Conservation (phyloP, 2,329 filamentous ascomycete species). For the Paracoccidioides lutzii region DNA sequence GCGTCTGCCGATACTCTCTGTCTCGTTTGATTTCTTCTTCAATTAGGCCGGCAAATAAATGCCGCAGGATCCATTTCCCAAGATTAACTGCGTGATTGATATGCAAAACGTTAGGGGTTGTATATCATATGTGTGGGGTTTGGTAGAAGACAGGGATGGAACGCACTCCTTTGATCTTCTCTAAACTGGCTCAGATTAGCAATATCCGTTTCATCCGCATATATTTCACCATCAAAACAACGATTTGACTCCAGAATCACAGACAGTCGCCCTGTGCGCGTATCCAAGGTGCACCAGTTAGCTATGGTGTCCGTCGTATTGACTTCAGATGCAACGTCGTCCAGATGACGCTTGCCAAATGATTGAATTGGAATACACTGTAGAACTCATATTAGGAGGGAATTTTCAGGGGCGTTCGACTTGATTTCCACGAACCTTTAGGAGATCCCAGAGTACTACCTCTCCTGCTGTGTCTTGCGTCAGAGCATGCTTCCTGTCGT, state of each 20-base stretch:
- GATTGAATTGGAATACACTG: constrained; percentile 76
- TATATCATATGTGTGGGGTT: background rate
- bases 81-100: constrained; percentile 56
- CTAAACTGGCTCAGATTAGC: constrained; percentile 66
- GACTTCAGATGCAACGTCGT: constrained; percentile 76
- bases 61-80: constrained; percentile 89
- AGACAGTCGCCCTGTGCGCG: constrained; percentile 79
- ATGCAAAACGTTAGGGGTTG: background rate
- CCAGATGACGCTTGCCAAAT: constrained; percentile 89
- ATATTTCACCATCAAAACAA: constrained; percentile 95
- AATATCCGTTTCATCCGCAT: constrained; percentile 74
- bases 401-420: background rate
- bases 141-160: background rate
- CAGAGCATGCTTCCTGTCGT: constrained; percentile 76
- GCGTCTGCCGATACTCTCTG: constrained; percentile 53
- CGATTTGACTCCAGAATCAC: constrained; percentile 89
- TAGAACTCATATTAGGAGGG: constrained; percentile 9
- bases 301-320: constrained; percentile 83
- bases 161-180: constrained; percentile 83
- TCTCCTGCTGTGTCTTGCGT: constrained; percentile 93
- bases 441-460: constrained; percentile 85
- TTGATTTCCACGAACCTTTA: constrained; percentile 47
- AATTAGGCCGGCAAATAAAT: constrained; percentile 78
- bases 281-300: constrained; percentile 93
- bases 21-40: constrained; percentile 83